Base-by-base conservation (phyloP, 768 basidiomycete genomes). In the Pleurotus tuber-regium region DNA sequence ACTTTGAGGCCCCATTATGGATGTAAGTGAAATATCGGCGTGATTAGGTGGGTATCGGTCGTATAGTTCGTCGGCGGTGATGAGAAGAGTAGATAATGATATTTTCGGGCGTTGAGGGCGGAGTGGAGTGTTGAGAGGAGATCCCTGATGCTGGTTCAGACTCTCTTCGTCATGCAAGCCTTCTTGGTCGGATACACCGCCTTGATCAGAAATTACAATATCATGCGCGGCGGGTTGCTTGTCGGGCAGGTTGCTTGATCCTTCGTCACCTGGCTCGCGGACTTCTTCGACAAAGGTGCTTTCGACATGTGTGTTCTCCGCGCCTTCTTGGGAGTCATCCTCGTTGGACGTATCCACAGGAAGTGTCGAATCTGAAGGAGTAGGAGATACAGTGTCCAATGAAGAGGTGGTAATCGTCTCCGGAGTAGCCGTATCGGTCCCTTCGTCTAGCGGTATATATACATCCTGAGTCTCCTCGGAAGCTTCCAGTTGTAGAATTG, bases 1-100 rank as follows among this genome's bases (percentile, higher is more conserved):
- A 59, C 87, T 90, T 59, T 87, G 83, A 1, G 86, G 87, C 7
- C 90, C 90, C 78, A 92, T 82, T 42, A 87, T 87, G 24, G 72
- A 68, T 4, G 75, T 66, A 12, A 89, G 68, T 2, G 57, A 62
- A 10, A 92, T 69, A 0, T 64, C 69, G 8, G 83, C 76, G 46
- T 86, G 76, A 1, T 75, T 70, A 2, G 87, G 86, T 3, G 88
- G 87, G 63, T 77, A 86, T 16, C 61, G 57, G n/a, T 62, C 56
- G 43, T 77, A 80, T 10, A 92, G 79, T 6, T 67, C 72, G 58
- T 89, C 87, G 1, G 89, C 75, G 23, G 72, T 72, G 4, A 61
- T 62, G 18, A 91, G 75, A 24, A 89, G 74, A 21, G 71, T 60
- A 4, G 78, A 66, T 40, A 85, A 73, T 3, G 74, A 70, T 14